These are phyloP conservation scores for Ilyonectria destructans DNA, from an alignment of 2,329 filamentous ascomycete species.

Conservation along the genomic window DNA sequence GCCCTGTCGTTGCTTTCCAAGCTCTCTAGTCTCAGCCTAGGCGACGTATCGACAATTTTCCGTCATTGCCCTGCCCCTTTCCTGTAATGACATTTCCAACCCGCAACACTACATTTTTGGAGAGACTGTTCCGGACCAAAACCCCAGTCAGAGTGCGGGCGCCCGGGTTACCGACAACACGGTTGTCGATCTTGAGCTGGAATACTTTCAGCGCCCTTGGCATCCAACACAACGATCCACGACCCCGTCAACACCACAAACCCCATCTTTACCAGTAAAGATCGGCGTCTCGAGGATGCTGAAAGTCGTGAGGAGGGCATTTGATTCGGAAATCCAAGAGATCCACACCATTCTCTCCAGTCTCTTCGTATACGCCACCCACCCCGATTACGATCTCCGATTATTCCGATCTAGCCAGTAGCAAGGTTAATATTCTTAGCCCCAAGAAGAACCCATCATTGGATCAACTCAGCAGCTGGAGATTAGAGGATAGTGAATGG, in stretches of 20 bases:
- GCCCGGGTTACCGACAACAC: not conserved
- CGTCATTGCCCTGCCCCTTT: conserved; percentile 12
- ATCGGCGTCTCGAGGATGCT: conserved; percentile 3
- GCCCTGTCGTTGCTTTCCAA: conserved; percentile 10
- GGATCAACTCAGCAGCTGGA: not conserved
- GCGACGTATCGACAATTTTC: conserved; percentile 12
- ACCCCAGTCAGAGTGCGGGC: not conserved
- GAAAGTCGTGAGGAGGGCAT: conserved; percentile 11
- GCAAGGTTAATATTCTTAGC: not conserved
- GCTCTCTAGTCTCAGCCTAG: conserved; percentile 12
- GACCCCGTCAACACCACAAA: not conserved
- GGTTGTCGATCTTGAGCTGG: not conserved
- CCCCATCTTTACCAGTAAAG: conserved; percentile 3
- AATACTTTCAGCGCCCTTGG: not conserved
- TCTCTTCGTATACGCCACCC: not conserved
- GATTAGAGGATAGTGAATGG: not conserved
- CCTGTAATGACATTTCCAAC: conserved; percentile 14
- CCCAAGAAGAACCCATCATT: not conserved
- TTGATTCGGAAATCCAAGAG: not conserved
- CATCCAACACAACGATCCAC: not conserved
- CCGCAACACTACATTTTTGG: conserved; percentile 10
- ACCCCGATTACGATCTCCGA: not conserved
- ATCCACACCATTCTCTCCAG: not conserved
- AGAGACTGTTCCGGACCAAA: not conserved
- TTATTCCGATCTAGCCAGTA: not conserved